A percentile compares a stretch with the other conserved stretches of the same genome.
These are phyloP conservation scores for Rhododendron ovatum DNA, from an alignment of 148 eudicot genomes.

Conservation along the genomic window DNA sequence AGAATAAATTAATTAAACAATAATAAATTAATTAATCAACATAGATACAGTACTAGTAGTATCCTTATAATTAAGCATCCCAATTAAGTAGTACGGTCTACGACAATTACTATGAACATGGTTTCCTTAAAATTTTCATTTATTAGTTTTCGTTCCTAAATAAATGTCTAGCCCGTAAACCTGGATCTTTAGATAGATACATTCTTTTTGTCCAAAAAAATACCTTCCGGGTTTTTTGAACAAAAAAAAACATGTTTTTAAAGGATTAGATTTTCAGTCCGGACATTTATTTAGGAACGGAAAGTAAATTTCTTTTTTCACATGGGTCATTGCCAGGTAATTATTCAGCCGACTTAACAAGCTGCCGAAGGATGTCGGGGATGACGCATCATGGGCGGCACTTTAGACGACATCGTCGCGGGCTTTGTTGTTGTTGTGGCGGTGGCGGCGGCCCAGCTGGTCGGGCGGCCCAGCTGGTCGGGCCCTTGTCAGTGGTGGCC, in stretches of 20 bases:
- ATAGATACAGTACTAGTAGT: background rate
- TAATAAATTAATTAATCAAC: background rate
- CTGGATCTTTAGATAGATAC: too few species aligned
- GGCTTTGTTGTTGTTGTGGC: constrained; percentile 10
- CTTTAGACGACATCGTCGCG: constrained; percentile 8
- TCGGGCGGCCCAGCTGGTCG: constrained; percentile 9
- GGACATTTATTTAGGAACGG: too few species aligned
- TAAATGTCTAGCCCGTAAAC: too few species aligned
- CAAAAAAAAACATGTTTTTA: too few species aligned
- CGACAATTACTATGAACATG: background rate
- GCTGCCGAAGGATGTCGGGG: constrained; percentile 23
- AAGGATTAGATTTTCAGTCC: too few species aligned
- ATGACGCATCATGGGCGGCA: background rate
- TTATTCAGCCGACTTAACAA: constrained; percentile 1
- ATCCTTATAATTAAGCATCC: background rate
- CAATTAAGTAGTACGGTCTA: background rate
- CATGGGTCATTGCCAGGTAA: background rate
- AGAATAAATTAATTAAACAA: background rate
- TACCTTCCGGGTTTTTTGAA: too few species aligned
- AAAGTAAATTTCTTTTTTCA: background rate
- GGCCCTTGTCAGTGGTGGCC: constrained; percentile 20
- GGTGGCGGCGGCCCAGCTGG: constrained; percentile 11
- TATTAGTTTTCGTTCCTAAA: background rate
- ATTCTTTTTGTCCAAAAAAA: too few species aligned
- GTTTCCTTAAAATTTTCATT: background rate